Conservation (phyloP, 208 protist genomes). For the Endotrypanum monterogeii region DNA sequence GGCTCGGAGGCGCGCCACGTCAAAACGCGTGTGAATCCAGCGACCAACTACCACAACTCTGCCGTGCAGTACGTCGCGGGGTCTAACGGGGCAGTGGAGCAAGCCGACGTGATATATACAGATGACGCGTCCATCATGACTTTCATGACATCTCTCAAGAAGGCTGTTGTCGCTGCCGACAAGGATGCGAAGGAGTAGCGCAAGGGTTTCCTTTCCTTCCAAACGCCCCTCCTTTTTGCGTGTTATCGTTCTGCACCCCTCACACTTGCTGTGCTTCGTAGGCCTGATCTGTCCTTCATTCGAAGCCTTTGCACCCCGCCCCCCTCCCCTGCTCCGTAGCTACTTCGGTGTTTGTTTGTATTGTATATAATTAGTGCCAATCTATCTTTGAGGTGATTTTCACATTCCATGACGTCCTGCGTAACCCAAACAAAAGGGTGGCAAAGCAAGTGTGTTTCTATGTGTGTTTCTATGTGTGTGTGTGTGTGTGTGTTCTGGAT, state of each 20-base stretch:
- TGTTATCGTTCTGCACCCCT: background rate
- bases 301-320: no score
- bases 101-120: slow-evolving; percentile 81
- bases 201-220: background rate
- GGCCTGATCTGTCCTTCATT: background rate
- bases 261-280: background rate
- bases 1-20: slow-evolving; percentile 85
- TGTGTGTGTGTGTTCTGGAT: background rate
- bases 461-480: background rate
- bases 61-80: slow-evolving; percentile 22
- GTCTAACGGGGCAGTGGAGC: slow-evolving; percentile 19
- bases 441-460: no score
- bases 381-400: background rate
- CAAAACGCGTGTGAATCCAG: slow-evolving; percentile 87
- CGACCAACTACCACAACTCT: slow-evolving; percentile 60
- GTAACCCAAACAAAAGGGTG: no score
- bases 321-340: background rate
- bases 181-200: slow-evolving; percentile 3
- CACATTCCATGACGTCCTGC: background rate
- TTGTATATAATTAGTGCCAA: background rate
- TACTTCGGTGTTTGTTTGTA: background rate
- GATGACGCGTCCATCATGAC: slow-evolving; percentile 76
- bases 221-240: no score
- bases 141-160: slow-evolving; percentile 84
- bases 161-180: slow-evolving; percentile 50